Evolutionary conservation across 129 eudicot genomes (phyloP).

Genomic region (Flaveria linearis): DNA sequence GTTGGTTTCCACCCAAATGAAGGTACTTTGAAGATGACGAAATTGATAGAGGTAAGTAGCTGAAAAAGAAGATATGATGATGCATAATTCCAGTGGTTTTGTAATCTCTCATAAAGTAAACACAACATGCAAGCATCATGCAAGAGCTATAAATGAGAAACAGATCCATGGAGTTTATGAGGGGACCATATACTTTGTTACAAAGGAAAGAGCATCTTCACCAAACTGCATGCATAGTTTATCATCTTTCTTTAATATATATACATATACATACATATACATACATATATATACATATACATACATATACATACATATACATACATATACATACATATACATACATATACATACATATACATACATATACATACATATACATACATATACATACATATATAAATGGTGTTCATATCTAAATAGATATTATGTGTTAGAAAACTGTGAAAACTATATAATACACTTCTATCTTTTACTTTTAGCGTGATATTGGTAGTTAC

Average conservation of each 20-base stretch:
- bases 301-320: too few species aligned
- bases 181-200: conserved; percentile 43
- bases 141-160: conserved; percentile 32
- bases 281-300: too few species aligned
- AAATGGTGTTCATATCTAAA: too few species aligned
- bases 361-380: too few species aligned
- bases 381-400: too few species aligned
- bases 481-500: too few species aligned
- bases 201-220: conserved; percentile 43
- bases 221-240: conserved; percentile 30
- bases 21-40: conserved; percentile 15
- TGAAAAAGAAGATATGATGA: conserved; percentile 25
- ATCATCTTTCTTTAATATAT: neutral
- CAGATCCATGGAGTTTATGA: conserved; percentile 37
- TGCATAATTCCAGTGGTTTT: conserved; percentile 26
- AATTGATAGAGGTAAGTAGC: conserved; percentile 11
- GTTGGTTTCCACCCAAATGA: neutral
- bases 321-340: too few species aligned
- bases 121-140: conserved; percentile 34
- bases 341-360: too few species aligned
- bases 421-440: too few species aligned
- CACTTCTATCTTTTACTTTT: too few species aligned
- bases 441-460: too few species aligned
- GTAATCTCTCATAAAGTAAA: conserved; percentile 23
- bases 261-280: neutral